A percentile compares a stretch with the other conserved stretches of the same genome.
Conservation (phyloP, 345 rosid genomes). For the Theobroma cacao region DNA sequence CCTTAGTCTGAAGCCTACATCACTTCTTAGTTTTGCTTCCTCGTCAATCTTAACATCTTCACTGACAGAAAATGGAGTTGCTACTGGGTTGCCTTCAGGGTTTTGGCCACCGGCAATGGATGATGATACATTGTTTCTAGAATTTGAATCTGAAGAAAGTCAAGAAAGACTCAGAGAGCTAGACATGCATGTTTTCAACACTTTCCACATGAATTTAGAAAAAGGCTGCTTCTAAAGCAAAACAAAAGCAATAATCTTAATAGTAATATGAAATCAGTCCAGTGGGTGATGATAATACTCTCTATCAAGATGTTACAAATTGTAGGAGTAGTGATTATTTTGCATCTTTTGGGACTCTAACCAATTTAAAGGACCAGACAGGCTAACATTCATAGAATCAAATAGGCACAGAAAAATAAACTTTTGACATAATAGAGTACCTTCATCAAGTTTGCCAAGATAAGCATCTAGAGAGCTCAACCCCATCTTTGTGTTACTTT, state of each 20-base stretch:
- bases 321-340: neutral
- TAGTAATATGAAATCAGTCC: neutral
- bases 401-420: constrained; percentile 1
- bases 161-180: neutral
- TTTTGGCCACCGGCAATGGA: constrained; percentile 20
- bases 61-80: constrained; percentile 23
- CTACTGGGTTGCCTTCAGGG: constrained; percentile 17
- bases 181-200: neutral
- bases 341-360: neutral
- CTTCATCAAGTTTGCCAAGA: constrained; percentile 50
- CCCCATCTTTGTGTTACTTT: constrained; percentile 30
- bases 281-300: neutral
- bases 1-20: constrained; percentile 16
- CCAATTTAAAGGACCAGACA: neutral
- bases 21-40: constrained; percentile 23
- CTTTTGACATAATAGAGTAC: constrained; percentile 21
- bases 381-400: neutral
- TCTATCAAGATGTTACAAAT: neutral
- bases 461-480: constrained; percentile 47
- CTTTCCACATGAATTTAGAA: neutral
- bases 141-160: constrained; percentile 29
- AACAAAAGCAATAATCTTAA: neutral
- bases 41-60: constrained; percentile 19
- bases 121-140: neutral
- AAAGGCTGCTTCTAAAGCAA: neutral